phyloP scores from a whole-genome alignment of 2,329 filamentous ascomycete species.

The Cryphonectria japonica region DNA sequence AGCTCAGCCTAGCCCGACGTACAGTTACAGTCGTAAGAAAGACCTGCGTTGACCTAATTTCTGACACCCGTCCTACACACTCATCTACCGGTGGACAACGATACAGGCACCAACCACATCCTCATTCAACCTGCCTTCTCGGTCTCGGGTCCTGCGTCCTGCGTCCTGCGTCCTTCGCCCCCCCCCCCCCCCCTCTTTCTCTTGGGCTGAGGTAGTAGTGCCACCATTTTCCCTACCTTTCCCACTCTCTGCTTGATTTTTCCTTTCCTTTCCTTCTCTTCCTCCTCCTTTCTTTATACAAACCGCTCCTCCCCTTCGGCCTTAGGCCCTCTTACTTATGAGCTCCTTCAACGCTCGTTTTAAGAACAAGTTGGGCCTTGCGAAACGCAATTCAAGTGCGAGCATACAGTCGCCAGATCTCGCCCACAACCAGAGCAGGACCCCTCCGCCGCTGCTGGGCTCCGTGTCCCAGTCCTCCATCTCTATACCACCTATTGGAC shows the following conservation, averaged over 20 bases:
- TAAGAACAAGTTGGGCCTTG: constrained; percentile 74
- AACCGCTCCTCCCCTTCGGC: constrained; percentile 36
- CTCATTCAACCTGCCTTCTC: constrained; percentile 16
- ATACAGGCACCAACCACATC: constrained; percentile 8
- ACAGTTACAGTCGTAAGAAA: constrained; percentile 7
- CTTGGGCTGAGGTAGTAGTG: constrained; percentile 25
- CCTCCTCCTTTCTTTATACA: constrained; percentile 16
- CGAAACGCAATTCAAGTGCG: constrained; percentile 74
- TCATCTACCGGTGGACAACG: constrained; percentile 3
- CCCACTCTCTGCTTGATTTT: constrained; percentile 9
- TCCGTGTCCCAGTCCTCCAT: constrained; percentile 32
- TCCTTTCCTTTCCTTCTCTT: background rate
- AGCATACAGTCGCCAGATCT: constrained; percentile 58
- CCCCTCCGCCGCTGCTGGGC: constrained; percentile 42
- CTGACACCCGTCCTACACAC: constrained; percentile 24
- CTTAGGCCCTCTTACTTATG: constrained; percentile 58
- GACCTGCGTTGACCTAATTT: constrained; percentile 27
- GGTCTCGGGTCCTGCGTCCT: constrained; percentile 23
- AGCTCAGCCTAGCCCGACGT: constrained; percentile 6
- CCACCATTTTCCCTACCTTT: constrained; percentile 17
- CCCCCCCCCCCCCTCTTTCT: constrained; percentile 12
- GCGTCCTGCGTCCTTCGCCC: constrained; percentile 14
- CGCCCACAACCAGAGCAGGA: constrained; percentile 47
- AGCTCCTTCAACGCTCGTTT: constrained; percentile 80
- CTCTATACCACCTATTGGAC: constrained; percentile 26